phyloP scores from a whole-genome alignment of 768 basidiomycete species.

The Tubosaeta sp. region DNA sequence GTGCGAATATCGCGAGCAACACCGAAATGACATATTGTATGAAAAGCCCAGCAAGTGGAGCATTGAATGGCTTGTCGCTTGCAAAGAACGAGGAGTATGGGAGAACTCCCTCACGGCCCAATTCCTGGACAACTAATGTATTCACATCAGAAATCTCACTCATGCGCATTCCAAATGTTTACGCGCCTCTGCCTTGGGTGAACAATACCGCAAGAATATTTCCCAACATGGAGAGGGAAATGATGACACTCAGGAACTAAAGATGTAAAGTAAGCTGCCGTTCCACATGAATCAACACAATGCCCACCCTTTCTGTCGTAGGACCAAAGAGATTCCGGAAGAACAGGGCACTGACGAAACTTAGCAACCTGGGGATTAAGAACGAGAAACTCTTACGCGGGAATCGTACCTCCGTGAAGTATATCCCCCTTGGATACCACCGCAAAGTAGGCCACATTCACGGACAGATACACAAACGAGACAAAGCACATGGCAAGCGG shows the following conservation, averaged over 20 bases:
- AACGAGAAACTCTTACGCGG: conserved; percentile 46
- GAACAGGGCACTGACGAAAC: conserved; percentile 53
- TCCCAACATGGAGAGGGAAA: conserved; percentile 62
- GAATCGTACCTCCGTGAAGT: conserved; percentile 54
- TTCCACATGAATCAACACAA: neutral
- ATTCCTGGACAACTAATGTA: conserved; percentile 64
- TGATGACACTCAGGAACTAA: conserved; percentile 56
- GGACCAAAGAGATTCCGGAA: conserved; percentile 71
- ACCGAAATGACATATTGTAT: conserved; percentile 60
- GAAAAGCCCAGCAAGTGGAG: conserved; percentile 61
- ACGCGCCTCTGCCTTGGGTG: conserved; percentile 57
- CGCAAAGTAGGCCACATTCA: conserved; percentile 72
- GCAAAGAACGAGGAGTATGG: conserved; percentile 66
- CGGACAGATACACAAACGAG: conserved; percentile 55
- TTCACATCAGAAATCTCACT: conserved; percentile 2
- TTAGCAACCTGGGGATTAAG: neutral
- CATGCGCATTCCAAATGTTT: conserved; percentile 6
- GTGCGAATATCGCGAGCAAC: conserved; percentile 49
- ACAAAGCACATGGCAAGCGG: conserved; percentile 61
- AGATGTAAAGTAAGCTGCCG: conserved; percentile 1
- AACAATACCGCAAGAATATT: conserved; percentile 64
- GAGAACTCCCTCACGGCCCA: conserved; percentile 67
- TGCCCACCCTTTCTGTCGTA: conserved; percentile 50
- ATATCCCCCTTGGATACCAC: conserved; percentile 71
- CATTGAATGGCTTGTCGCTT: conserved; percentile 65